phyloP scores from a whole-genome alignment of 306 rosid species.

The Pyrus betulifolia region DNA sequence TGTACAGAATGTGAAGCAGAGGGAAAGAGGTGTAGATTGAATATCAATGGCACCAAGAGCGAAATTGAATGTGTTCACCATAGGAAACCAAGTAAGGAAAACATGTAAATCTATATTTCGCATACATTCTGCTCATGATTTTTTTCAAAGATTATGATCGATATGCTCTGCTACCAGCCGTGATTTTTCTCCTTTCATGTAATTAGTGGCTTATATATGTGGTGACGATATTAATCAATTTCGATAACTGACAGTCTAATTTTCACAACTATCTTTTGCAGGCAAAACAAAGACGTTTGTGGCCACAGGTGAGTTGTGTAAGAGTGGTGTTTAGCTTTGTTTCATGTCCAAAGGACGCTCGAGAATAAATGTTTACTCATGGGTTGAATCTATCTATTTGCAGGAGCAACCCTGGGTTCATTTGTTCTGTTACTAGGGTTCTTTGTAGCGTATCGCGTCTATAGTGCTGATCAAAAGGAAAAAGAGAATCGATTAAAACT shows the following conservation, averaged over 20 bases:
- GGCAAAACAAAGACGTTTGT: conserved; percentile 3
- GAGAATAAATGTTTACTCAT: background rate
- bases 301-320: conserved; percentile 17
- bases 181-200: too few species aligned
- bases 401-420: conserved; percentile 24
- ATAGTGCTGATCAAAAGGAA: background rate
- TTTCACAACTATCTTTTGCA: background rate
- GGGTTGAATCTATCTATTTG: background rate
- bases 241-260: background rate
- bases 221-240: background rate
- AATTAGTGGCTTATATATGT: background rate
- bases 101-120: background rate
- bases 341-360: background rate
- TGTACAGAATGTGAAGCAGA: conserved; percentile 26
- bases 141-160: background rate
- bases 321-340: background rate
- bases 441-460: background rate
- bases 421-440: background rate
- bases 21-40: conserved; percentile 25
- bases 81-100: background rate
- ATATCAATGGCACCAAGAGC: background rate
- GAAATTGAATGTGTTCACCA: background rate
- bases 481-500: conserved; percentile 16
- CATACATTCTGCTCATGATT: background rate
- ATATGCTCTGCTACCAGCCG: too few species aligned